Percentiles rank a stretch among this genome's conserved stretches.
phyloP scores from a whole-genome alignment of 2,329 filamentous ascomycete genomes.

The Botrytis tulipae region DNA sequence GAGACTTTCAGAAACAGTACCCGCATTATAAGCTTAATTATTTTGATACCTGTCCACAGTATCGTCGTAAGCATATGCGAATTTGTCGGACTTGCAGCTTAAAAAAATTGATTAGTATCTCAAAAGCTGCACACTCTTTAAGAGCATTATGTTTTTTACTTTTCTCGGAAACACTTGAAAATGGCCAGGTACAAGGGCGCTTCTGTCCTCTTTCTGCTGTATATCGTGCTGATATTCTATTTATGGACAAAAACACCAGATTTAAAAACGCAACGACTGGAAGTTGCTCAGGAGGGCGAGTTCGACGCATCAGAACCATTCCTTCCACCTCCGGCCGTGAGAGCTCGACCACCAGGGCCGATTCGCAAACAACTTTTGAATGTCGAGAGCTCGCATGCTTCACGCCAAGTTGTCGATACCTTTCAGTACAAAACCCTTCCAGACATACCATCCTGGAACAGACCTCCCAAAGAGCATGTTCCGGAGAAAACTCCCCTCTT shows the following conservation, averaged over 20 bases:
- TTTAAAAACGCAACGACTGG: neutral
- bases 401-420: slow-evolving; percentile 1
- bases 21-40: slow-evolving; percentile 1
- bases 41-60: neutral
- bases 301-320: neutral
- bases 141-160: neutral
- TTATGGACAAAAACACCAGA: neutral
- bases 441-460: slow-evolving; percentile 41
- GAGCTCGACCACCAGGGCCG: slow-evolving; percentile 9
- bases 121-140: neutral
- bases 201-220: neutral
- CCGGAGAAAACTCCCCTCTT: slow-evolving; percentile 51
- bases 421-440: slow-evolving; percentile 4
- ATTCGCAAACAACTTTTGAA: slow-evolving; percentile 8
- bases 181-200: slow-evolving; percentile 5
- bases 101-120: neutral
- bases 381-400: neutral
- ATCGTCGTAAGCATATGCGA: neutral
- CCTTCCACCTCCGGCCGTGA: neutral
- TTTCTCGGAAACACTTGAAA: neutral
- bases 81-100: neutral
- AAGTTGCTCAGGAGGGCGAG: neutral
- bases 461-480: slow-evolving; percentile 41
- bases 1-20: neutral
- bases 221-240: neutral